Conservation (phyloP, 2,329 filamentous ascomycete genomes). For the Cladosporium oxysporum region DNA sequence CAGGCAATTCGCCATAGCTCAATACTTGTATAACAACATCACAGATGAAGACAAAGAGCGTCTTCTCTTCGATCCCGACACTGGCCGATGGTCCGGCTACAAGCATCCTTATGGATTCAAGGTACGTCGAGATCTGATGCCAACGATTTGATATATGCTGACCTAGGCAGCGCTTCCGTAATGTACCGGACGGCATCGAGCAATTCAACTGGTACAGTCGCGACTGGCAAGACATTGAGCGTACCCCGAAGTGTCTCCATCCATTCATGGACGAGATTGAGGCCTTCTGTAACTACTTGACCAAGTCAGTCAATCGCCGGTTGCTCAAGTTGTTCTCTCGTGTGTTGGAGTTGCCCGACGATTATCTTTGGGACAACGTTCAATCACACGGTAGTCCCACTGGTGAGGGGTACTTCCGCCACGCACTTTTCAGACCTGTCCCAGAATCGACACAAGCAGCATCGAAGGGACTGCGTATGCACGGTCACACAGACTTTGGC, state of each 20-base stretch:
- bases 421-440: constrained; percentile 33
- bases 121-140: constrained; percentile 35
- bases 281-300: constrained; percentile 51
- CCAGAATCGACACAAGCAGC: constrained; percentile 23
- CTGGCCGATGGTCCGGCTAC: constrained; percentile 53
- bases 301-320: constrained; percentile 50
- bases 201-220: constrained; percentile 57
- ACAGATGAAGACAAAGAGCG: constrained; percentile 52
- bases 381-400: constrained; percentile 47
- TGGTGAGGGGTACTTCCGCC: constrained; percentile 50
- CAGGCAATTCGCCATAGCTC: constrained; percentile 53
- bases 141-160: constrained; percentile 7
- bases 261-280: constrained; percentile 55
- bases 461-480: constrained; percentile 35
- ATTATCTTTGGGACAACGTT: constrained; percentile 46
- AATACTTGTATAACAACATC: constrained; percentile 54
- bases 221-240: constrained; percentile 48
- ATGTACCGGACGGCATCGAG: constrained; percentile 52
- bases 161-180: constrained; percentile 39
- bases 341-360: constrained; percentile 48
- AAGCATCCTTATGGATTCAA: constrained; percentile 48
- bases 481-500: constrained; percentile 45
- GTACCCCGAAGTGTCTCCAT: constrained; percentile 49
- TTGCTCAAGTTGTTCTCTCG: constrained; percentile 42
- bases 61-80: constrained; percentile 51